phyloP scores from a whole-genome alignment of 2,329 filamentous ascomycete species.

The Waltergamsia citrina region DNA sequence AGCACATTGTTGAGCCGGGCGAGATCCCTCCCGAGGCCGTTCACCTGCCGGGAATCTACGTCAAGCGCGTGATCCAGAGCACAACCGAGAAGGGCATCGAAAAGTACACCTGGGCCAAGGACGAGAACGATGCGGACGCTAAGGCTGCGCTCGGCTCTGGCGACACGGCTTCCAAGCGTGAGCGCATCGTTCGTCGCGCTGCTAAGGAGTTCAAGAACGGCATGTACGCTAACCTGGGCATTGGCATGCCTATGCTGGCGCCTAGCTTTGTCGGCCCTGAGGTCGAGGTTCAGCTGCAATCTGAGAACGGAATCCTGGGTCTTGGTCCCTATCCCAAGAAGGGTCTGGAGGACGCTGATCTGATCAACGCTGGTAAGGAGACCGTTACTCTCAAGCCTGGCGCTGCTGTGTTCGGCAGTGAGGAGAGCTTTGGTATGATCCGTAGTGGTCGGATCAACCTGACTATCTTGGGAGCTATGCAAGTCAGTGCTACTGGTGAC shows the following conservation, averaged over 20 bases:
- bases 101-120: constrained; percentile 73
- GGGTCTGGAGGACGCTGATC: constrained; percentile 67
- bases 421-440: constrained; percentile 84
- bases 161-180: constrained; percentile 64
- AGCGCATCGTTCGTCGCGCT: constrained; percentile 75
- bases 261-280: constrained; percentile 71
- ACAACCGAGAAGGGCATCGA: constrained; percentile 74
- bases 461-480: constrained; percentile 81
- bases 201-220: constrained; percentile 91
- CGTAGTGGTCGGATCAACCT: constrained; percentile 68
- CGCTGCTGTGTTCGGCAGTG: constrained; percentile 66
- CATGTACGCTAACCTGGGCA: constrained; percentile 89
- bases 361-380: constrained; percentile 85
- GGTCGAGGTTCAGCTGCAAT: constrained; percentile 68
- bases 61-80: constrained; percentile 79
- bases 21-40: constrained; percentile 80
- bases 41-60: constrained; percentile 84
- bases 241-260: constrained; percentile 89
- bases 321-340: constrained; percentile 57
- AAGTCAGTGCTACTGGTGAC: constrained; percentile 60
- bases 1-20: constrained; percentile 84
- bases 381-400: constrained; percentile 71
- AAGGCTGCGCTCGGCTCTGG: constrained; percentile 56
- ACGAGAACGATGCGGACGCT: constrained; percentile 46
- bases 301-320: constrained; percentile 63